A percentile compares a stretch with the other conserved stretches of the same genome.
These are phyloP conservation scores for Syncephalastrum racemosum DNA, from an alignment of 371 early-diverging fungal genomes.

Conservation along the genomic window DNA sequence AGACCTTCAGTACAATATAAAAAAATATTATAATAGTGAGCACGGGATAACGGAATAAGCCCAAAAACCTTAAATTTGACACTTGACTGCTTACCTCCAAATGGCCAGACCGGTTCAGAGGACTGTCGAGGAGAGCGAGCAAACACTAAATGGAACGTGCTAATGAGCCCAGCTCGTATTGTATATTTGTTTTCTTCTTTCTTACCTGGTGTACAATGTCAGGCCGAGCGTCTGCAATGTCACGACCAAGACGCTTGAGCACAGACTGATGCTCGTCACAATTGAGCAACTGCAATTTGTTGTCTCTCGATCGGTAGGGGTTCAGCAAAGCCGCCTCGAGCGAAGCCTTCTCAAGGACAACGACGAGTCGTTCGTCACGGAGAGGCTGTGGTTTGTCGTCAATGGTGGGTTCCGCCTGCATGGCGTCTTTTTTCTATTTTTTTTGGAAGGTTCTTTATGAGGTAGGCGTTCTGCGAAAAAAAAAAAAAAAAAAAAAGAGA, in stretches of 20 bases:
- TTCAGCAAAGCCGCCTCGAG: constrained; percentile 89
- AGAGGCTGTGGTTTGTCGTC: neutral
- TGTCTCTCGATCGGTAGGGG: constrained; percentile 67
- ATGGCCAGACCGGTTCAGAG: constrained; percentile 96
- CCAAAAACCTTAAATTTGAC: constrained; percentile 3
- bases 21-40: neutral
- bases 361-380: constrained; percentile 69
- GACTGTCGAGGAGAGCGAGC: constrained; percentile 94
- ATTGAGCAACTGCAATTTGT: constrained; percentile 89
- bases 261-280: constrained; percentile 96
- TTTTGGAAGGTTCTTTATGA: neutral
- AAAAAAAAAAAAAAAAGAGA: constrained; percentile 3
- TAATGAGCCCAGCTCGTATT: neutral
- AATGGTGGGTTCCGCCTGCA: neutral
- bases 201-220: constrained; percentile 96
- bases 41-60: neutral
- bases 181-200: neutral
- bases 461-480: neutral
- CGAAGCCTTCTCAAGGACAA: constrained; percentile 88
- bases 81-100: constrained; percentile 68
- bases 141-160: constrained; percentile 68
- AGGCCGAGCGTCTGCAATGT: constrained; percentile 87
- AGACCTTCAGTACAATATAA: constrained; percentile 54
- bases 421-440: neutral
- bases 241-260: constrained; percentile 79